Evolutionary conservation across 2,329 filamentous ascomycete genomes (phyloP).

Genomic region (Colletotrichum shisoi): DNA sequence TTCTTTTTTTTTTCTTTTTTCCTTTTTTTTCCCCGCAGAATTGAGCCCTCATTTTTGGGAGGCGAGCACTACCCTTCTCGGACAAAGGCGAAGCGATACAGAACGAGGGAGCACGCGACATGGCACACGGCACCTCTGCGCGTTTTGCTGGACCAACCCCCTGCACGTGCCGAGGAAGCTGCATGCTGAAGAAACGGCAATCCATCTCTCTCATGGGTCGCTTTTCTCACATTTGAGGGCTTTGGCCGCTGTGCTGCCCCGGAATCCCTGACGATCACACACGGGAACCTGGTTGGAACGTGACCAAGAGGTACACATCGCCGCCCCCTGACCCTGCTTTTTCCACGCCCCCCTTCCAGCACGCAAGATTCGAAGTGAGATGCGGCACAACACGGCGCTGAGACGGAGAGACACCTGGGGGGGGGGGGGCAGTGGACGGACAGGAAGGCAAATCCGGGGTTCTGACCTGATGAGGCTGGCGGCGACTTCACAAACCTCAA

Average conservation of each 20-base stretch:
- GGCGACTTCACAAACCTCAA: conserved; percentile 1
- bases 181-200: conserved; percentile 6
- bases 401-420: conserved; percentile 1
- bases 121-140: conserved; percentile 4
- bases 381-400: conserved; percentile 19
- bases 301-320: conserved; percentile 12
- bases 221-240: conserved; percentile 10
- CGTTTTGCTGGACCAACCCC: neutral
- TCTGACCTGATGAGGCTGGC: conserved; percentile 3
- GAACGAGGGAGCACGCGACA: conserved; percentile 20
- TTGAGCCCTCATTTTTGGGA: neutral
- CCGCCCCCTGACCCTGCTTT: conserved; percentile 29
- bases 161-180: neutral
- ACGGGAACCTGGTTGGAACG: conserved; percentile 34
- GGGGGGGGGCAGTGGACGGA: no score
- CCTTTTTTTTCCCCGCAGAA: neutral
- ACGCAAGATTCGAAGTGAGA: conserved; percentile 12
- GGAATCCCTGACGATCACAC: conserved; percentile 33
- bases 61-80: conserved; percentile 1
- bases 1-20: no score
- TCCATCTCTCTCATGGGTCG: conserved; percentile 23
- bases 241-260: conserved; percentile 27
- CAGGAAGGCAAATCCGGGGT: conserved; percentile 18
- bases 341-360: conserved; percentile 11
- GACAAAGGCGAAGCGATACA: conserved; percentile 12